Evolutionary conservation across 2,329 filamentous ascomycete species (phyloP).

Genomic region (Fusarium floridanum): DNA sequence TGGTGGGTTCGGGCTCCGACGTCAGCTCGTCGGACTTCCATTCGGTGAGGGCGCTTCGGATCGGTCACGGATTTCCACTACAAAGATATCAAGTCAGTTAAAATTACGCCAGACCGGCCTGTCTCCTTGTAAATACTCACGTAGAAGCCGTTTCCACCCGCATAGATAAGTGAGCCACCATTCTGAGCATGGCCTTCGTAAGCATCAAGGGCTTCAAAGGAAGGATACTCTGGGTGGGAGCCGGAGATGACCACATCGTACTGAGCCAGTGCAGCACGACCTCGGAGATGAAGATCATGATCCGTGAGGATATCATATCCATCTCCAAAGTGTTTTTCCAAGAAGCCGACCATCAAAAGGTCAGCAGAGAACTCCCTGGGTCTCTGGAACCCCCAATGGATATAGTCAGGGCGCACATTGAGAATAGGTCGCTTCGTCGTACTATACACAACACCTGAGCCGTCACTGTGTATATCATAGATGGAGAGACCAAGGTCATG

Average conservation of each 20-base stretch:
- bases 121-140: background rate
- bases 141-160: background rate
- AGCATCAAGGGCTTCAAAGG: background rate
- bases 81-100: background rate
- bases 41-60: background rate
- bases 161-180: background rate
- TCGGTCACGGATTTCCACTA: conserved; percentile 3
- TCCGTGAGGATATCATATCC: background rate
- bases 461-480: conserved; percentile 55
- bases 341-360: background rate
- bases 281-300: conserved; percentile 1
- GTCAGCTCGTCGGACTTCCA: background rate
- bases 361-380: background rate
- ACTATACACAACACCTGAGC: conserved; percentile 50
- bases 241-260: conserved; percentile 11
- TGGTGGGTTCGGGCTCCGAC: background rate
- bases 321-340: background rate
- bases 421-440: conserved; percentile 52
- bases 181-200: background rate
- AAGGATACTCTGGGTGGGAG: conserved; percentile 11
- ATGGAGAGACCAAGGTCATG: conserved; percentile 52
- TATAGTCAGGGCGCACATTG: conserved; percentile 53
- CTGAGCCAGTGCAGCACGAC: background rate
- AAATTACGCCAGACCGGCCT: background rate
- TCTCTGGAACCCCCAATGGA: conserved; percentile 47